Evolutionary conservation across 805 yeast genomes (phyloP), one percentile per base, ranked within the genome.

Genomic region (Spathaspora passalidarum): DNA sequence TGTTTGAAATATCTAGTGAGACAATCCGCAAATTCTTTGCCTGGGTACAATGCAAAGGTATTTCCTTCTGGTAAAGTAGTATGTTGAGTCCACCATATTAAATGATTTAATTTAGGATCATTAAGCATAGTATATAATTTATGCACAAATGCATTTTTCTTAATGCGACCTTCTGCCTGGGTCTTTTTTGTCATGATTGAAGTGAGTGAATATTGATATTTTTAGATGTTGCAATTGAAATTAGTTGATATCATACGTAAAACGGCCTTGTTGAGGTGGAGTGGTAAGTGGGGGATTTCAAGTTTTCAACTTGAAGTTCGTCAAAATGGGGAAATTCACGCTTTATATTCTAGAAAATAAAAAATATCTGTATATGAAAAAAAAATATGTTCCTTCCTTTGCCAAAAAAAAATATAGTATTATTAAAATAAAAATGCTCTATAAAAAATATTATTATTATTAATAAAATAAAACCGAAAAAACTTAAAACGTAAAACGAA

Each of bases 1-100:
- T 91, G 97, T 62, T 92, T 92, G 73, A 92, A 91, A 62, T 87
- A 90, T 40, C 75, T 73, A n/a, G 86, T 81, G 42, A 86, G 60
- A 1, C 79, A 78, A 34, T 69, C 66, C 9, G 85, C 80, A 60
- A 83, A 83, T 50, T 81, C 85, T 22, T 80, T 71, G 14, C 82
- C 81, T 0, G 88, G 88, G 38, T 74, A 71, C n/a, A 83, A 58
- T 0, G 85, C 83, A 68, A 83, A 83, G 1, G 85, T 80, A 46
- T 78, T 75, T 46, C 62, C 64, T 35, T 74, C 77, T n/a, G 34
- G 34, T 29, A 29, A 29, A 21, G 63, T 68, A 34, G 67, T 66
- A 47, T 80, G 66, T 22, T 58, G 61, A 25, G 69, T 60, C 76
- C 76, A 71, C 76, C 76, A 71, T 40, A 71, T 71, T 22, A 71